These are phyloP conservation scores for Vigna hirtella DNA, from an alignment of 306 rosid species.

Conservation along the genomic window DNA sequence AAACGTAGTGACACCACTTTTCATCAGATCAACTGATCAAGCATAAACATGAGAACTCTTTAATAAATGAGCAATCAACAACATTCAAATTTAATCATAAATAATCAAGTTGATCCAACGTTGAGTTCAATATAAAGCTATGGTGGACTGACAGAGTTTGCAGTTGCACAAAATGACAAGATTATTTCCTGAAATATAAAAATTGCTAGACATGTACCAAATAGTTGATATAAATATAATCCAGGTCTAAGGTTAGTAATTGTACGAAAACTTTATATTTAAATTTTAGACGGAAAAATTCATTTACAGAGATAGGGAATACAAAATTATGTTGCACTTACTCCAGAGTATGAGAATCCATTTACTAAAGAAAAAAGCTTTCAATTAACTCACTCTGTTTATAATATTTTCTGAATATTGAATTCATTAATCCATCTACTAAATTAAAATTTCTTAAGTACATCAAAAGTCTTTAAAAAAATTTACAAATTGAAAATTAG, in stretches of 20 bases:
- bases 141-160: conserved; percentile 16
- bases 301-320: conserved; percentile 1
- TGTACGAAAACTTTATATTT: background rate
- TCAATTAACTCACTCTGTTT: background rate
- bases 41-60: conserved; percentile 27
- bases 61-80: conserved; percentile 32
- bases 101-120: conserved; percentile 11
- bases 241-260: conserved; percentile 22
- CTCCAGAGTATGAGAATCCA: background rate
- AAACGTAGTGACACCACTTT: conserved; percentile 35
- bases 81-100: conserved; percentile 38
- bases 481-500: background rate
- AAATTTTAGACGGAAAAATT: background rate
- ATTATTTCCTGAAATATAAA: conserved; percentile 30
- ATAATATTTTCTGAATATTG: background rate
- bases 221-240: background rate
- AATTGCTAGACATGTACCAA: conserved; percentile 31
- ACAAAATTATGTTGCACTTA: conserved; percentile 28
- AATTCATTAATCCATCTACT: background rate
- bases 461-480: background rate
- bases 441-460: background rate
- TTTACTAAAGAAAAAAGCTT: background rate
- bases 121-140: conserved; percentile 31
- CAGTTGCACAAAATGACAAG: conserved; percentile 21
- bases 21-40: conserved; percentile 32